Base-by-base conservation (phyloP, 192 early-diverging fungal genomes). In the Funneliformis geosporum region DNA sequence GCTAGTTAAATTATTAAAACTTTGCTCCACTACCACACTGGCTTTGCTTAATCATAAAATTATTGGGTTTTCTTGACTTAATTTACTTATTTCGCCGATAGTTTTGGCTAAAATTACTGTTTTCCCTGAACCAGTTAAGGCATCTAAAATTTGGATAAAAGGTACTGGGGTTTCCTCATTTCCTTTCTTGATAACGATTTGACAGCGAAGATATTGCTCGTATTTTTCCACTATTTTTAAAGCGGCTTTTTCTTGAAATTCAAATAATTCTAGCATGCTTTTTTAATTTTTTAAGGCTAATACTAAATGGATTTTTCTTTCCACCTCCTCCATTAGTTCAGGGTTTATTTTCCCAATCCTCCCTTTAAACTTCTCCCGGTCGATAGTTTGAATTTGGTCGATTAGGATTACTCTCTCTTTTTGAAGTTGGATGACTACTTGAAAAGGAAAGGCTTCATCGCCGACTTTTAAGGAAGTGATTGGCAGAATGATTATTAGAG, bases 311-410 rank as follows among this genome's bases (percentile, higher is more conserved):
- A n/a, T n/a, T n/a, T n/a, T n/a, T n/a, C n/a, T n/a, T n/a, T n/a
- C n/a, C n/a, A n/a, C n/a, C n/a, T n/a, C n/a, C n/a, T n/a, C n/a
- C n/a, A n/a, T n/a, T n/a, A n/a, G n/a, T n/a, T n/a, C 44, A 46
- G 8, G 7, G 44, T 8, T 10, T 46, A 46, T 8, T 46, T n/a
- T n/a, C n/a, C n/a, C n/a, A n/a, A n/a, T n/a, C n/a, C n/a, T n/a
- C n/a, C n/a, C n/a, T n/a, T n/a, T n/a, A n/a, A n/a, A n/a, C n/a
- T n/a, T n/a, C n/a, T n/a, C n/a, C n/a, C n/a, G n/a, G 25, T 72
- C 70, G 44, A n/a, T 72, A n/a, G 70, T 72, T 2, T 3, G 5
- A 72, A 72, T 72, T 72, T 72, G 70, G 46, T 72, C 70, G 1
- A 72, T n/a, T 72, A 72, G 40, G 9, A 72, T 42, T 72, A 16